These are phyloP conservation scores for Magnusiomyces paraingens DNA, from an alignment of 1,139 yeast species.

Conservation along the genomic window DNA sequence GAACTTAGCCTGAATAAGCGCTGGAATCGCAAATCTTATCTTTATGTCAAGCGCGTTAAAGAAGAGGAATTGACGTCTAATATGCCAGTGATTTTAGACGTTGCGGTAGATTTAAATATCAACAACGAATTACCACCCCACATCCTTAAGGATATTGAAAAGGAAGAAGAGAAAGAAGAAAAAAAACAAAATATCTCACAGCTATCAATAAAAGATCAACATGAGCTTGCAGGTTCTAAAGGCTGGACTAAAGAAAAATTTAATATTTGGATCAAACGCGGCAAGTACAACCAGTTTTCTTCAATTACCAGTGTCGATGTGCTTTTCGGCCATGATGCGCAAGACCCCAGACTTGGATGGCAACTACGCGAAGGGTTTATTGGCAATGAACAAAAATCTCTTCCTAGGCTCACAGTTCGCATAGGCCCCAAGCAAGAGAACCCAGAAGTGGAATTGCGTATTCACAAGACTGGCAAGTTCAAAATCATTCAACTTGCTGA, in stretches of 20 bases:
- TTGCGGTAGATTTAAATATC: conserved; percentile 21
- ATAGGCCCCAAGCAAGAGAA: conserved; percentile 34
- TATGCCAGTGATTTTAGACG: conserved; percentile 27
- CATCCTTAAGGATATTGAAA: conserved; percentile 20
- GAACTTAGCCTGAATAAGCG: conserved; percentile 30
- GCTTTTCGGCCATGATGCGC: conserved; percentile 64
- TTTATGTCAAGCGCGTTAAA: conserved; percentile 26
- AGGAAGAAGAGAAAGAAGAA: conserved; percentile 11
- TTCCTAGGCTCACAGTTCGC: conserved; percentile 34
- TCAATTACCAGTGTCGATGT: conserved; percentile 50
- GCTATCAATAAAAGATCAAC: background rate
- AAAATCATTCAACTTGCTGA: conserved; percentile 84
- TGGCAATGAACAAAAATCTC: conserved; percentile 16
- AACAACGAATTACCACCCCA: conserved; percentile 15
- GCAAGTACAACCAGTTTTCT: conserved; percentile 29
- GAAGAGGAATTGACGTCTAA: conserved; percentile 25
- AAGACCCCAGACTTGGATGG: conserved; percentile 79
- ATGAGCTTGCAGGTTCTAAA: conserved; percentile 9
- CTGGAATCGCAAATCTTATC: conserved; percentile 29
- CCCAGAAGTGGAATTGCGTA: conserved; percentile 32
- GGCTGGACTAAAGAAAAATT: conserved; percentile 38
- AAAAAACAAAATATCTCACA: conserved; percentile 5
- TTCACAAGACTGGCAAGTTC: conserved; percentile 43
- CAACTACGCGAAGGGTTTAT: conserved; percentile 35
- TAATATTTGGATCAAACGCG: conserved; percentile 49